These are phyloP conservation scores for Rhodotorula sphaerocarpa DNA, from an alignment of 768 basidiomycete species.

Conservation along the genomic window DNA sequence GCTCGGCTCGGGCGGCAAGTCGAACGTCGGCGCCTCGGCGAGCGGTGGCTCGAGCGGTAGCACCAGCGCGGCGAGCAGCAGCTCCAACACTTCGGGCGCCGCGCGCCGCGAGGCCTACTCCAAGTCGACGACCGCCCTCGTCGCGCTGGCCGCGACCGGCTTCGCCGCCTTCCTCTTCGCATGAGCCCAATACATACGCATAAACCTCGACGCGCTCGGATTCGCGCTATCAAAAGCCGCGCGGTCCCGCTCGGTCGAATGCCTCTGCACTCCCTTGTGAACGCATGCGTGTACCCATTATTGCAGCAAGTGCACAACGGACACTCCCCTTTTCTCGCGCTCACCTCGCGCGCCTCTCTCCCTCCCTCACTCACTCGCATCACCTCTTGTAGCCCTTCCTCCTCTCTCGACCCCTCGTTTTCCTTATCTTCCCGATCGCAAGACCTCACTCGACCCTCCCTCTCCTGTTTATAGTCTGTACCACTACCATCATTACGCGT, in stretches of 20 bases:
- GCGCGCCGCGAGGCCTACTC: background rate
- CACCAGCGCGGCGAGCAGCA: background rate
- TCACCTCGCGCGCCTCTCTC: too few species aligned
- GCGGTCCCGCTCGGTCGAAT: too few species aligned
- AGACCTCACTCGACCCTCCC: background rate
- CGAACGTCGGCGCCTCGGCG: conserved; percentile 11
- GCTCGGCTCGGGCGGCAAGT: conserved; percentile 49
- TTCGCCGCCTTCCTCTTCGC: conserved; percentile 7
- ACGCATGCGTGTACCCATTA: too few species aligned
- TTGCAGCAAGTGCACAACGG: too few species aligned
- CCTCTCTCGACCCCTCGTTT: too few species aligned
- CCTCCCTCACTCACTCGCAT: too few species aligned
- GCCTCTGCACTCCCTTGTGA: too few species aligned
- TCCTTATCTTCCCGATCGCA: background rate
- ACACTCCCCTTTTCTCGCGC: too few species aligned
- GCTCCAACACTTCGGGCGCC: conserved; percentile 1
- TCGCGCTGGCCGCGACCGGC: background rate
- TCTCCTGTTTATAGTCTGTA: background rate
- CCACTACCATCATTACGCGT: background rate
- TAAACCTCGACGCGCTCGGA: too few species aligned
- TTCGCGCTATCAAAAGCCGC: too few species aligned
- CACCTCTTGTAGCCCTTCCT: too few species aligned
- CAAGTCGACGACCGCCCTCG: background rate
- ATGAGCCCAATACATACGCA: background rate
- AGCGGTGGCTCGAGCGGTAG: background rate